A percentile compares a stretch with the other conserved stretches of the same genome.
These are phyloP conservation scores for Anisogramma anomala DNA, from an alignment of 2,329 filamentous ascomycete species.

Conservation along the genomic window DNA sequence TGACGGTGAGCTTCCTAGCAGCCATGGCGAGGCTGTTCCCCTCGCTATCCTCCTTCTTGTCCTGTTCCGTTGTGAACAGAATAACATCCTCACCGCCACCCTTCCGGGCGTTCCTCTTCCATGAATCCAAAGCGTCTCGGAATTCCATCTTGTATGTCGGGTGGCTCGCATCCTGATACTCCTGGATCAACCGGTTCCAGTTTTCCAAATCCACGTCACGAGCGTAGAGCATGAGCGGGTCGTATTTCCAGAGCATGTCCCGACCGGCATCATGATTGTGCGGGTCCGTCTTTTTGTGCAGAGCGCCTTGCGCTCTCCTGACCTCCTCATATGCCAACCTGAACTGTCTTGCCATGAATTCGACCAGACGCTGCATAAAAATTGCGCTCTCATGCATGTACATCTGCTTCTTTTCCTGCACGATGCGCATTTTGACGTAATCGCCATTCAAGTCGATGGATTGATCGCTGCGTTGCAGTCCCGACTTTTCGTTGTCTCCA, in stretches of 20 bases:
- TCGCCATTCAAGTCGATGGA: slow-evolving; percentile 52
- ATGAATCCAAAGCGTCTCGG: slow-evolving; percentile 61
- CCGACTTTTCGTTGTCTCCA: slow-evolving; percentile 35
- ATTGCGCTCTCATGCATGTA: slow-evolving; percentile 64
- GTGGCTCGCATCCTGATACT: slow-evolving; percentile 68
- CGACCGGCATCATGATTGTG: slow-evolving; percentile 61
- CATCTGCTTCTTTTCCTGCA: slow-evolving; percentile 87
- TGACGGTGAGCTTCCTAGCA: slow-evolving; percentile 84
- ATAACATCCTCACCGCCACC: slow-evolving; percentile 70
- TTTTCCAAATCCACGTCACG: slow-evolving; percentile 71
- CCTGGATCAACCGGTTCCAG: slow-evolving; percentile 68
- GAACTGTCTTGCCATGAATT: slow-evolving; percentile 74
- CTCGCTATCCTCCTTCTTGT: slow-evolving; percentile 58
- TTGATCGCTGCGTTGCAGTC: slow-evolving; percentile 36
- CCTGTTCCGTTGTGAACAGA: slow-evolving; percentile 77
- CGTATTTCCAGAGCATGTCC: slow-evolving; percentile 74
- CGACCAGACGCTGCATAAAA: slow-evolving; percentile 69
- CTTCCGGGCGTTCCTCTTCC: slow-evolving; percentile 71
- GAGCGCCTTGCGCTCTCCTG: slow-evolving; percentile 47
- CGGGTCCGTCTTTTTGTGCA: slow-evolving; percentile 57
- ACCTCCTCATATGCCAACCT: slow-evolving; percentile 62
- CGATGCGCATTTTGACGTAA: slow-evolving; percentile 81
- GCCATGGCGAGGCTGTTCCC: slow-evolving; percentile 49
- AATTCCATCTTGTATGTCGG: slow-evolving; percentile 75
- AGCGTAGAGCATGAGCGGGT: slow-evolving; percentile 75